Base-by-base conservation (phyloP, 768 basidiomycete genomes). In the Boletus rex-veris region DNA sequence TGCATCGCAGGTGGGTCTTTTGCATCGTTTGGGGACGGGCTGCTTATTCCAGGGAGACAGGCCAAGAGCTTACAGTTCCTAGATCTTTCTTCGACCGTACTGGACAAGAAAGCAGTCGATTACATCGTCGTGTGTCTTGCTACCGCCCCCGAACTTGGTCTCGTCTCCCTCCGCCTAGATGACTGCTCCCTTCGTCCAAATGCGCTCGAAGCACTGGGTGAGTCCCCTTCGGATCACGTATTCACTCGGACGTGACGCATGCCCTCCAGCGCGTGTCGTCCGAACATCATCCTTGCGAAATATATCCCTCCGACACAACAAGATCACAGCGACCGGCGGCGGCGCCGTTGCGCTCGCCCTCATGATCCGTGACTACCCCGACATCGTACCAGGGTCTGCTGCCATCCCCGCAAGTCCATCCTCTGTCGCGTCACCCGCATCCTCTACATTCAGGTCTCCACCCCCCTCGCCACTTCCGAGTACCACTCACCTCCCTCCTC, bases 301-400 rank as follows among this genome's bases (percentile, higher is more conserved):
- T 64, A 85, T 99, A 45, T 96, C 93, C 5, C 73, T 99, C 21
- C 83, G 96, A 15, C 81, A 91, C 43, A 98, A 99, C 71, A 82
- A 83, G 40, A 97, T 98, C 63, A 83, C 79, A 33, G 80, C 85
- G 0, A 81, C 88, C 0, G 93, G 94, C 33, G 93, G 90, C 7
- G 92, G 93, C 33, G 93, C 89, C 8, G 92, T 98, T 6, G 90
- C 93, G 0, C 77, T 98, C 12, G 94, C 96, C 0, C 79, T 97
- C 48, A 95, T 99, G 92, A 94, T 98, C 58, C 83, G 90, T 48
- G 96, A 99, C 70, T 98, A 98, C 65, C 91, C 92, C 4, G 92
- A 97, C 59, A 78, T 86, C 40, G 80, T 85, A 8, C 74, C 78
- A 28, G 64, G 48, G 1, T 43, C 57, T 3, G 31, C 56, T 31